A percentile compares a stretch with the other conserved stretches of the same genome.
phyloP scores from a whole-genome alignment of 2,329 filamentous ascomycete genomes.

The Clonostachys solani region DNA sequence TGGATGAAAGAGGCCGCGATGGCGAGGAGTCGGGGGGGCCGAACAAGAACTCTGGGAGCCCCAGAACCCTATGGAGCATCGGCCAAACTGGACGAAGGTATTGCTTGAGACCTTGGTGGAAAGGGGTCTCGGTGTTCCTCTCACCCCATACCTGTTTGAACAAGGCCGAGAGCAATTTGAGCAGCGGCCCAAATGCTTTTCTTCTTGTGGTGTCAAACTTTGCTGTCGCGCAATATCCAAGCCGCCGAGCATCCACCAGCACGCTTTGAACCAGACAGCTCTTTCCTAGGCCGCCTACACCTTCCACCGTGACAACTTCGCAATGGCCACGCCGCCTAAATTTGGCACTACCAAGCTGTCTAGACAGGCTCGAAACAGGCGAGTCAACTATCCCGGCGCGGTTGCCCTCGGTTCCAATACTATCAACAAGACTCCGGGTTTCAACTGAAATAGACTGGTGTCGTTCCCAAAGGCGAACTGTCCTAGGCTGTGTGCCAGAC shows the following conservation, averaged over 20 bases:
- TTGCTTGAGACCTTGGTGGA: constrained; percentile 57
- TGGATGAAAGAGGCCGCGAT: constrained; percentile 27
- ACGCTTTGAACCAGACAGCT: constrained; percentile 61
- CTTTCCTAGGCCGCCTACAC: constrained; percentile 60
- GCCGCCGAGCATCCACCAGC: constrained; percentile 53
- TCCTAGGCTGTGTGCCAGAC: constrained; percentile 30
- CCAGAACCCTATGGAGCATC: constrained; percentile 56
- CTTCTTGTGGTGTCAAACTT: constrained; percentile 61
- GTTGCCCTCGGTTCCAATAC: constrained; percentile 29
- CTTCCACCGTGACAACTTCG: constrained; percentile 58
- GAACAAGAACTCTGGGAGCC: constrained; percentile 66
- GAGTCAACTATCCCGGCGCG: constrained; percentile 35
- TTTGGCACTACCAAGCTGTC: constrained; percentile 51
- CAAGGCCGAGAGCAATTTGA: constrained; percentile 61
- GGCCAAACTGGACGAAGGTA: constrained; percentile 63
- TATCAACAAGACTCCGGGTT: constrained; percentile 39
- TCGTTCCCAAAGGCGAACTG: constrained; percentile 44
- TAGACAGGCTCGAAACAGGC: constrained; percentile 43
- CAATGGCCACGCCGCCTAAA: constrained; percentile 59
- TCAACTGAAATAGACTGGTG: constrained; percentile 48
- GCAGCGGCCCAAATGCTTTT: constrained; percentile 57
- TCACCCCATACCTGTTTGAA: constrained; percentile 67
- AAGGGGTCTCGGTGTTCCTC: constrained; percentile 58
- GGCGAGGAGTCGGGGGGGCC: constrained; percentile 35
- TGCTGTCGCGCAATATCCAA: constrained; percentile 61